Evolutionary conservation across 495 filamentous ascomycete species (phyloP).

Genomic region (Lophiostoma macrostomum): DNA sequence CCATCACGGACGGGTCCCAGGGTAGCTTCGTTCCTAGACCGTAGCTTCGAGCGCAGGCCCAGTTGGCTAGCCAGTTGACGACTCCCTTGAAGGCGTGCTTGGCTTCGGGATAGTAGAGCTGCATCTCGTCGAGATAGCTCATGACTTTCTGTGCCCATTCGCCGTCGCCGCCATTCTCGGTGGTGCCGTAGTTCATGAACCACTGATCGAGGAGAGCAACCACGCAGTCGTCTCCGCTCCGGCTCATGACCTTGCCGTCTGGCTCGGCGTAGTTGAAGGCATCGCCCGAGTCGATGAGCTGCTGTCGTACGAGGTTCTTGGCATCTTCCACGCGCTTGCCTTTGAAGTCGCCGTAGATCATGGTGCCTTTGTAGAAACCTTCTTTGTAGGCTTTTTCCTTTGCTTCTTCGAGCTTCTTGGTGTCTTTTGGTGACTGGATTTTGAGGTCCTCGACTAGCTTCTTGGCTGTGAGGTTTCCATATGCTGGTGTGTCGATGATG

Average conservation of each 20-base stretch:
- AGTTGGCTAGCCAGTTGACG: conserved; percentile 87
- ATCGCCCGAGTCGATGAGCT: conserved; percentile 72
- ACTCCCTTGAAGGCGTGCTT: conserved; percentile 81
- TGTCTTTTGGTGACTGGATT: conserved; percentile 93
- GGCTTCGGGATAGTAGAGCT: conserved; percentile 74
- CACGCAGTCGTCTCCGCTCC: conserved; percentile 85
- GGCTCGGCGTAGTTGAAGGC: conserved; percentile 94
- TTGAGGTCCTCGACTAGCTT: conserved; percentile 88
- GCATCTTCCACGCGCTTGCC: conserved; percentile 79
- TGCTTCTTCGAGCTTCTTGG: conserved; percentile 82
- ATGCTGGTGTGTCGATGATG: conserved; percentile 86
- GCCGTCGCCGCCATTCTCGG: conserved; percentile 60
- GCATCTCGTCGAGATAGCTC: conserved; percentile 68
- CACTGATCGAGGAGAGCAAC: conserved; percentile 94
- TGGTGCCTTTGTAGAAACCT: conserved; percentile 93
- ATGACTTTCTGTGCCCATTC: conserved; percentile 74
- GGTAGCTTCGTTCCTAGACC: conserved; percentile 91
- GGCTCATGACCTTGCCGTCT: conserved; percentile 78
- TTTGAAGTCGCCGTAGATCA: conserved; percentile 85
- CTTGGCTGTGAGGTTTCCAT: conserved; percentile 79
- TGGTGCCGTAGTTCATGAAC: conserved; percentile 85
- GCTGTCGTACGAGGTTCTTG: conserved; percentile 79
- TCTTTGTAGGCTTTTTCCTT: conserved; percentile 97
- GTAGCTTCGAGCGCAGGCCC: conserved; percentile 90
- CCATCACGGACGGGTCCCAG: conserved; percentile 83